Percentiles rank a stretch among this genome's conserved stretches.
Evolutionary conservation across 129 eudicot species (phyloP).

Genomic region (Escallonia rubra): DNA sequence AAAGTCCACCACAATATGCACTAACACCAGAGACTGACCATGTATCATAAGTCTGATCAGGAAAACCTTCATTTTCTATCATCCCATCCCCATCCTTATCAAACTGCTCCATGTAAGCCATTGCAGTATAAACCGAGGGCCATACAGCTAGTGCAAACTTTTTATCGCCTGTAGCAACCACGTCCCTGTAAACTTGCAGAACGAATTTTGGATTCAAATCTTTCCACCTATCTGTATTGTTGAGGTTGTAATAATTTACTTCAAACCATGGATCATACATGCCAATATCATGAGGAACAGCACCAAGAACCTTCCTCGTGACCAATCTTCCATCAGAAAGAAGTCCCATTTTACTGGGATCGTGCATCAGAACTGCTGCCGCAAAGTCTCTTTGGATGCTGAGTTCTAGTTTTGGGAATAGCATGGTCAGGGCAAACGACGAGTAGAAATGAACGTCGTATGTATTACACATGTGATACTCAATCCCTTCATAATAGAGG

Average conservation of each 20-base stretch:
- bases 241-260: slow-evolving; percentile 64
- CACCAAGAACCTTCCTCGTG: slow-evolving; percentile 75
- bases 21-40: slow-evolving; percentile 93
- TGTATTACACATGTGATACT: slow-evolving; percentile 91
- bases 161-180: slow-evolving; percentile 74
- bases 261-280: slow-evolving; percentile 95
- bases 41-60: slow-evolving; percentile 96
- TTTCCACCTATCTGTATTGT: slow-evolving; percentile 84
- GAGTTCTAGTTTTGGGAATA: slow-evolving; percentile 89
- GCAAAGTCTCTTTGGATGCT: slow-evolving; percentile 95
- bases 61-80: slow-evolving; percentile 96
- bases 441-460: slow-evolving; percentile 97
- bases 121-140: slow-evolving; percentile 93
- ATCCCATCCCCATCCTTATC: slow-evolving; percentile 95
- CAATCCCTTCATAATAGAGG: slow-evolving; percentile 85
- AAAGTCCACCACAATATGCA: slow-evolving; percentile 90
- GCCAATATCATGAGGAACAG: slow-evolving; percentile 98
- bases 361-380: slow-evolving; percentile 97
- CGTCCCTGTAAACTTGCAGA: slow-evolving; percentile 81
- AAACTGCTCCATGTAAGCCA: slow-evolving; percentile 97
- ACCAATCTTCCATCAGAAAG: slow-evolving; percentile 57
- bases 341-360: slow-evolving; percentile 66
- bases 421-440: slow-evolving; percentile 71
- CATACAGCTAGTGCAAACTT: slow-evolving; percentile 83
- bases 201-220: slow-evolving; percentile 95